Percentiles rank a stretch among this genome's conserved stretches.
phyloP scores from a whole-genome alignment of 2,329 filamentous ascomycete species.

The Conoideocrella luteorostrata region DNA sequence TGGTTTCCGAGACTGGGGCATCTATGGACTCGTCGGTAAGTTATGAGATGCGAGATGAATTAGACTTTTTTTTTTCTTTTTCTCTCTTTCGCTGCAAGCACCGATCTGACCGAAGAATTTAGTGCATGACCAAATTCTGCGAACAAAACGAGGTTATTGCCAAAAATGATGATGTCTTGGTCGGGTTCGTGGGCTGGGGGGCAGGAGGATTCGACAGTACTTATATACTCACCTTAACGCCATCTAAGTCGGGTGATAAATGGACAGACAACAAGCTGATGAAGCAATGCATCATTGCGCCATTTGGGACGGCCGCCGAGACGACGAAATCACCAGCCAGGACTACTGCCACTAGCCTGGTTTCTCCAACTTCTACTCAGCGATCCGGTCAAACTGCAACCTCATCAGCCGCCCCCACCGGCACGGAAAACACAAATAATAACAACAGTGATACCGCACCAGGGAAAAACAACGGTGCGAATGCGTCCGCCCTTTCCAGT shows the following conservation, averaged over 20 bases:
- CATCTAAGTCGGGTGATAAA: constrained; percentile 17
- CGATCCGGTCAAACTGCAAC: too few relatives aligned
- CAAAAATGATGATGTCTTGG: constrained; percentile 39
- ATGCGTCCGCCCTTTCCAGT: too few relatives aligned
- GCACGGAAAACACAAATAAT: too few relatives aligned
- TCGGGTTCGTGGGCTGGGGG: constrained; percentile 40
- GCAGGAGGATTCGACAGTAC: constrained; percentile 36
- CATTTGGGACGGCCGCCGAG: constrained; percentile 18
- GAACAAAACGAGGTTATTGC: constrained; percentile 40
- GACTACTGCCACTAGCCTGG: not conserved
- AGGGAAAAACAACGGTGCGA: too few relatives aligned
- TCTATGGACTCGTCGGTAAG: constrained; percentile 34
- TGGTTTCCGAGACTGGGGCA: constrained; percentile 49
- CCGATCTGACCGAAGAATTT: not conserved
- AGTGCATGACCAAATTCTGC: constrained; percentile 39
- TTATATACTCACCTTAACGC: constrained; percentile 39
- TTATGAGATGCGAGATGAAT: too few relatives aligned
- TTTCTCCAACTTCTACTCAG: too few relatives aligned
- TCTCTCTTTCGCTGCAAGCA: not conserved
- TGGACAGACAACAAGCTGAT: constrained; percentile 35
- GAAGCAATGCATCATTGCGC: constrained; percentile 34
- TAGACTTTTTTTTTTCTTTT: not conserved
- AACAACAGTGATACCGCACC: too few relatives aligned
- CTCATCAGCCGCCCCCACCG: too few relatives aligned
- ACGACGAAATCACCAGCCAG: not conserved